Evolutionary conservation across 208 protist species (phyloP).

Genomic region (Wallacemonas sp.): DNA sequence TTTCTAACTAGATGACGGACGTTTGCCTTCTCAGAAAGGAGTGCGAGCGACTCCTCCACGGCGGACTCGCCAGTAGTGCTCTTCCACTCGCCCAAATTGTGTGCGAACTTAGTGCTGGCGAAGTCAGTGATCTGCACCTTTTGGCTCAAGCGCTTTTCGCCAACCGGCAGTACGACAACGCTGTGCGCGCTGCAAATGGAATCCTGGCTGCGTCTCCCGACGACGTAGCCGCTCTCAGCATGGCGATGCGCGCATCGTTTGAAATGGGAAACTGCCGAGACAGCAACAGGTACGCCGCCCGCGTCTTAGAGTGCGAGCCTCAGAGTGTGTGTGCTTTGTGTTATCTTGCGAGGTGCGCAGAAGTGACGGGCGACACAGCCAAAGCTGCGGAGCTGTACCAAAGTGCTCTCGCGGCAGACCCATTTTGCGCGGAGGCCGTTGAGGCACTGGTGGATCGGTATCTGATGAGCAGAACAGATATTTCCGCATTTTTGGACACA

Average conservation of each 20-base stretch:
- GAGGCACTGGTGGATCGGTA: constrained; percentile 64
- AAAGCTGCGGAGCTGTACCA: constrained; percentile 67
- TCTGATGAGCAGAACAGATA: constrained; percentile 44
- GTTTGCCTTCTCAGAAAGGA: constrained; percentile 23
- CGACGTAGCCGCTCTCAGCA: constrained; percentile 33
- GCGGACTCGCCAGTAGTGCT: constrained; percentile 65
- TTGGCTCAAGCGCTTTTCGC: constrained; percentile 57
- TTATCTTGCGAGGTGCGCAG: constrained; percentile 71
- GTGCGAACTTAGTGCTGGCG: constrained; percentile 38
- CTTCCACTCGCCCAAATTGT: constrained; percentile 67
- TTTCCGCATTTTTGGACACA: constrained; percentile 53
- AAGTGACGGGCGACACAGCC: constrained; percentile 56
- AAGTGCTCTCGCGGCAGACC: constrained; percentile 59
- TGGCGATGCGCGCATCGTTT: constrained; percentile 71
- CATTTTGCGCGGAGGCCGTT: constrained; percentile 75
- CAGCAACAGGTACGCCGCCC: constrained; percentile 43
- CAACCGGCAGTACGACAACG: constrained; percentile 65
- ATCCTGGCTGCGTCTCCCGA: constrained; percentile 24
- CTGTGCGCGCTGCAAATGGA: constrained; percentile 40
- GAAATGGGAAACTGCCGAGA: constrained; percentile 68
- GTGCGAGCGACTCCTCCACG: constrained; percentile 33
- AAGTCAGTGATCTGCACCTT: constrained; percentile 35
- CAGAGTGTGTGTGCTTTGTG: constrained; percentile 63
- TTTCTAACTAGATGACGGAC: constrained; percentile 18
- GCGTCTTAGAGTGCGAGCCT: constrained; percentile 19